Base-by-base conservation (phyloP, 208 protist species). In the Trypanosoma conorhini region DNA sequence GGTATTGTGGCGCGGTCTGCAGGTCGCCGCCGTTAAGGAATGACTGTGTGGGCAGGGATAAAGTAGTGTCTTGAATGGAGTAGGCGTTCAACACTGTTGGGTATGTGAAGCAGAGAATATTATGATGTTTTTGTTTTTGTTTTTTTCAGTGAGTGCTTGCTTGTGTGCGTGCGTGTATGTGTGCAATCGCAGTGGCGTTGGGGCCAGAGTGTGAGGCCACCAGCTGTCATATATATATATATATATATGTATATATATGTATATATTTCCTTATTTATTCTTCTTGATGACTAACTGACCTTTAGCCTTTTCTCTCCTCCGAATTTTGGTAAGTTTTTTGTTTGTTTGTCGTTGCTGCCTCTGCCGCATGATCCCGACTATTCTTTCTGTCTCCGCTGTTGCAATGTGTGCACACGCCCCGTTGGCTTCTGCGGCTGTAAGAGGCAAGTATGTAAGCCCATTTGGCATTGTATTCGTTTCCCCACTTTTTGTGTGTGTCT, bases 391-490 rank as follows among this genome's bases (percentile, higher is more conserved):
- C 33, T 60, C 15, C 17, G 17, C 55, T 38, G 17, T 60, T 60
- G 5, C 5, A 7, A 30, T 31, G 15, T 60, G 31, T 57, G 24
- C 24, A 12, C 40, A 5, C 15, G 0, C 24, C 5, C 21, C 24
- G 5, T 28, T 40, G 15, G 2, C 19, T 19, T 61, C 15, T 38
- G 7, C 13, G 9, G 30, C 51, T 24, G 7, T 56, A 38, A 38
- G 4, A 38, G 33, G 51, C 26, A n/a, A 56, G 26, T 12, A 1
- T 12, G 4, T 13, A 56, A 26, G 51, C 51, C 7, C 26, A 56
- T 56, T 56, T 44, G 5, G 0, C 57, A 31, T 31, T 4, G 1
- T 60, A 65, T 66, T 50, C 15, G 56, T 58, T 59, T 77, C 1
- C 21, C 68, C 7, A 67, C 28, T 60, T 68, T 46, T n/a, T 57